These are phyloP conservation scores for Podospora pseudocomata DNA, from an alignment of 495 filamentous ascomycete species.

Conservation along the genomic window DNA sequence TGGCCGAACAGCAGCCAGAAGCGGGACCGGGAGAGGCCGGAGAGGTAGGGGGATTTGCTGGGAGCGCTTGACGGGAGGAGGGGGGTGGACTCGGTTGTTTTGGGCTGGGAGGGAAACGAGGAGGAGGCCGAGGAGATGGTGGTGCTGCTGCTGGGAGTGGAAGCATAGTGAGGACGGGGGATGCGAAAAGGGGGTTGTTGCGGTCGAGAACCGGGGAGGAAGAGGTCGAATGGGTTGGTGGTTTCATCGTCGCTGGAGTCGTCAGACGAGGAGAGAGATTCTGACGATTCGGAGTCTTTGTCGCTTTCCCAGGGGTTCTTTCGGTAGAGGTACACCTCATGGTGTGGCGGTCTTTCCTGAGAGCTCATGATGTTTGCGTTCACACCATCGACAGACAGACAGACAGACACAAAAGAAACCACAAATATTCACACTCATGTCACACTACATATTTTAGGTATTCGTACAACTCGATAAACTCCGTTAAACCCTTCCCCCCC, in stretches of 20 bases:
- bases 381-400: neutral
- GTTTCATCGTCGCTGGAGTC: conserved; percentile 18
- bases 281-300: neutral
- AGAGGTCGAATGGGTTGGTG: conserved; percentile 41
- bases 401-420: neutral
- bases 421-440: neutral
- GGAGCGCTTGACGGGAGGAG: conserved; percentile 9
- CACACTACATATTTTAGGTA: neutral
- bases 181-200: conserved; percentile 33
- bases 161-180: conserved; percentile 14
- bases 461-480: neutral
- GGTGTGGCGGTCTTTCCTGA: neutral
- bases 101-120: neutral
- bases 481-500: neutral
- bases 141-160: neutral
- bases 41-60: conserved; percentile 30
- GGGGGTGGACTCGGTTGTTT: conserved; percentile 18
- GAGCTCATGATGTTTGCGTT: neutral
- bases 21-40: conserved; percentile 32
- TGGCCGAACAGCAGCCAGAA: conserved; percentile 41
- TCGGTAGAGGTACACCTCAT: neutral
- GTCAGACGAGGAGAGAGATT: neutral
- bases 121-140: neutral
- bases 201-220: conserved; percentile 40
- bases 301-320: neutral